Percentiles rank a stretch among this genome's conserved stretches.
phyloP scores from a whole-genome alignment of 768 basidiomycete genomes.

The Boletellus sp. region DNA sequence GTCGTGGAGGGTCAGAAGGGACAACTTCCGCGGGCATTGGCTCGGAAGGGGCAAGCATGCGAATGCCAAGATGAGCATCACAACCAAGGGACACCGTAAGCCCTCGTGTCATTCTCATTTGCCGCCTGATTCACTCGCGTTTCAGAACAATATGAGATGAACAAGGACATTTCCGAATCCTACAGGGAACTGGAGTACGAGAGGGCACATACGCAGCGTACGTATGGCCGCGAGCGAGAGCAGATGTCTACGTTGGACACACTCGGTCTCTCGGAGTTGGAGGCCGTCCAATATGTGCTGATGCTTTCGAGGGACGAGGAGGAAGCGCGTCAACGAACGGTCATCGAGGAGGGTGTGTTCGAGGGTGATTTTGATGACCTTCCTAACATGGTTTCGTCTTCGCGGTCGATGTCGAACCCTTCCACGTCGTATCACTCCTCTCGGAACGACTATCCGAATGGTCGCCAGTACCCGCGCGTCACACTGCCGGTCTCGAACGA shows the following conservation, averaged over 20 bases:
- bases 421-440: conserved; percentile 4
- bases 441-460: conserved; percentile 6
- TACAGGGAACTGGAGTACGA: conserved; percentile 51
- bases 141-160: conserved; percentile 61
- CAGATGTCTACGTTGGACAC: conserved; percentile 53
- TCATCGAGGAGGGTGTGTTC: conserved; percentile 53
- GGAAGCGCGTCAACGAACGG: conserved; percentile 11
- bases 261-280: conserved; percentile 71
- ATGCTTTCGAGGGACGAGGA: conserved; percentile 86
- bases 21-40: conserved; percentile 27
- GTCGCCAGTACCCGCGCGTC: conserved; percentile 30
- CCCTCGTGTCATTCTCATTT: not conserved
- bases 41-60: conserved; percentile 33
- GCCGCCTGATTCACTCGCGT: not conserved
- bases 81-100: conserved; percentile 48
- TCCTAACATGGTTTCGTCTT: conserved; percentile 14
- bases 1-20: conserved; percentile 62
- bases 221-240: conserved; percentile 49
- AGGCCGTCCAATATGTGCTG: conserved; percentile 74
- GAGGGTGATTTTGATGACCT: conserved; percentile 42
- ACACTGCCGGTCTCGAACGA: conserved; percentile 35
- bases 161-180: conserved; percentile 61
- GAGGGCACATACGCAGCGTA: conserved; percentile 32
- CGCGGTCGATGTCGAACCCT: conserved; percentile 6
- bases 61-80: conserved; percentile 24